phyloP scores from a whole-genome alignment of 768 basidiomycete genomes.

The Sarcodon aspratus region DNA sequence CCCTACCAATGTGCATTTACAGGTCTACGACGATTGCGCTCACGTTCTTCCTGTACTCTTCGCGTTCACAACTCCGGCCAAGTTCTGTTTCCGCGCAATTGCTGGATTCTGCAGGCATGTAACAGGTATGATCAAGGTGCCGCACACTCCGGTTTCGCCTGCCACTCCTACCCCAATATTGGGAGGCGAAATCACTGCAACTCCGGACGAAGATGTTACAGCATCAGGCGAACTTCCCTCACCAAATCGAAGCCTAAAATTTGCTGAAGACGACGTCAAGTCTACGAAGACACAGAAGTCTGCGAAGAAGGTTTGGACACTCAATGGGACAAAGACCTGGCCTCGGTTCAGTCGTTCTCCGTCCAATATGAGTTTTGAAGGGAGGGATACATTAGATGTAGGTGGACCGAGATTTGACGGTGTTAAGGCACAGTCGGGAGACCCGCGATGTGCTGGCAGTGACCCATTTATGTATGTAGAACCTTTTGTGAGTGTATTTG shows the following conservation, averaged over 20 bases:
- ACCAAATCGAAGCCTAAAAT: too few species aligned
- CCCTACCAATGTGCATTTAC: constrained; percentile 82
- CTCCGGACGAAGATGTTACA: neutral
- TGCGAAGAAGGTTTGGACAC: neutral
- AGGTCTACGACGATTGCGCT: constrained; percentile 86
- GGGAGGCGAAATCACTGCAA: neutral
- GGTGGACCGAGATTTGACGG: constrained; percentile 12
- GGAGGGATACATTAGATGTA: constrained; percentile 10
- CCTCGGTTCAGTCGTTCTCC: neutral
- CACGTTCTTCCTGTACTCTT: constrained; percentile 69
- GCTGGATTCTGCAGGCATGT: constrained; percentile 60
- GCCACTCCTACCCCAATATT: neutral
- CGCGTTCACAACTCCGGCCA: constrained; percentile 65
- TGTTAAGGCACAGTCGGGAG: constrained; percentile 4
- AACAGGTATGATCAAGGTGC: constrained; percentile 30
- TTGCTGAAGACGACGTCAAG: too few species aligned
- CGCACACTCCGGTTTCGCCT: constrained; percentile 8
- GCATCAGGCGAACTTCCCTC: neutral
- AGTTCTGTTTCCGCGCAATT: constrained; percentile 71
- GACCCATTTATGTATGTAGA: constrained; percentile 41
- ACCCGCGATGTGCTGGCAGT: constrained; percentile 39
- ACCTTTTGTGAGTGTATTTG: constrained; percentile 28
- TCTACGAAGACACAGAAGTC: neutral
- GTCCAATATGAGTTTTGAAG: neutral
- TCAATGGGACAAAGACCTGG: neutral